phyloP scores from a whole-genome alignment of 352 stramenopile genomes.

The Phytophthora chlamydospora region DNA sequence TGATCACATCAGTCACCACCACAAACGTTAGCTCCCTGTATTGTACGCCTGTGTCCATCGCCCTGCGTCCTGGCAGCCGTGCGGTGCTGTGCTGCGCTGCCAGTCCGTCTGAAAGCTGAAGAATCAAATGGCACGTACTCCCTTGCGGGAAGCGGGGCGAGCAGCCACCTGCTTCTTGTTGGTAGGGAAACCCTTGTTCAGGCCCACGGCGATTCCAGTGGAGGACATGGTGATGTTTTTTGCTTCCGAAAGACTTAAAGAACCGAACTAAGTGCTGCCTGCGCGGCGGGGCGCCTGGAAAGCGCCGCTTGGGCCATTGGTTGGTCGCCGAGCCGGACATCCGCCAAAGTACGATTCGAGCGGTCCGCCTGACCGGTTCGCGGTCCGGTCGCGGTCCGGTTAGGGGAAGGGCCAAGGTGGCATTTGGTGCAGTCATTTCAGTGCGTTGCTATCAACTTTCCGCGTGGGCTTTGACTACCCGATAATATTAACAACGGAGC shows the following conservation, averaged over 20 bases:
- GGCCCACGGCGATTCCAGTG: slow-evolving; percentile 91
- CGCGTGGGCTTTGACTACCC: too few species aligned
- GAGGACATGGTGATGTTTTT: slow-evolving; percentile 87
- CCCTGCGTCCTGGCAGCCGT: not conserved
- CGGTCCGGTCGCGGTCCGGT: not conserved
- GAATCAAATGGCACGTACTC: slow-evolving; percentile 71
- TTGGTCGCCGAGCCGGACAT: slow-evolving; percentile 32
- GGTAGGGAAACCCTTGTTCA: slow-evolving; percentile 93
- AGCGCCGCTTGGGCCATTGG: slow-evolving; percentile 33
- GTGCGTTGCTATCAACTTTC: too few species aligned
- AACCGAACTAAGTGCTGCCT: slow-evolving; percentile 70
- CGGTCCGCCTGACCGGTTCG: slow-evolving; percentile 36
- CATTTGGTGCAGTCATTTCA: not conserved
- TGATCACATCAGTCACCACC: slow-evolving; percentile 34
- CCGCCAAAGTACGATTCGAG: slow-evolving; percentile 23
- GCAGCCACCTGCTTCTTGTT: slow-evolving; percentile 92
- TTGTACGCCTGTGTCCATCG: not conserved
- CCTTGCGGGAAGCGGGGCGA: slow-evolving; percentile 87
- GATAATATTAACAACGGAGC: too few species aligned
- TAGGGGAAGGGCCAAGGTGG: not conserved
- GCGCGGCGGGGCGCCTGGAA: slow-evolving; percentile 2
- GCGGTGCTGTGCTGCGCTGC: slow-evolving; percentile 1
- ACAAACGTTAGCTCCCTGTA: slow-evolving; percentile 18
- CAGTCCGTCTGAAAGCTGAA: slow-evolving; percentile 3
- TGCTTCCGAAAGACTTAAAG: slow-evolving; percentile 89